phyloP scores from a whole-genome alignment of 2,329 filamentous ascomycete species.

The Kalaharituber pfeilii region DNA sequence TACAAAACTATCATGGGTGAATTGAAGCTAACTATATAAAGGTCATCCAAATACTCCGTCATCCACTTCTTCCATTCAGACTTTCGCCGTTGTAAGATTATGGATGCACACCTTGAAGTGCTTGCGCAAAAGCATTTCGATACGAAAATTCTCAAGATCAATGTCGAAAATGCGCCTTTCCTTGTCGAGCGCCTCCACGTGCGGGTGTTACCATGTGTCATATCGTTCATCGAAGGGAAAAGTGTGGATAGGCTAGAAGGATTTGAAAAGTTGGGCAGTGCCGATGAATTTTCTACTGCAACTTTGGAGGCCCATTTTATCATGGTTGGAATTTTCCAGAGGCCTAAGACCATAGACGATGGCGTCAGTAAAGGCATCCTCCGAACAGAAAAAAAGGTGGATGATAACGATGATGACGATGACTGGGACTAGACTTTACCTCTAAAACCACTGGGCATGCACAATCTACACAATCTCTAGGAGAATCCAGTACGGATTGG shows the following conservation, averaged over 20 bases:
- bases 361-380: conserved; percentile 26
- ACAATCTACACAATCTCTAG: too few relatives aligned
- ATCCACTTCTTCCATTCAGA: conserved; percentile 31
- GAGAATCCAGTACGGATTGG: too few relatives aligned
- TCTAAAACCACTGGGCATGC: not conserved
- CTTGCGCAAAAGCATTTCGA: conserved; percentile 41
- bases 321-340: conserved; percentile 34
- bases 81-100: conserved; percentile 29
- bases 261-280: conserved; percentile 40
- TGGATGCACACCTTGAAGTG: conserved; percentile 29
- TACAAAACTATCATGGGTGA: not conserved
- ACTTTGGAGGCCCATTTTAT: conserved; percentile 38
- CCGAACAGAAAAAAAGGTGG: conserved; percentile 24
- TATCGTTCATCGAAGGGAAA: conserved; percentile 39
- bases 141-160: conserved; percentile 40
- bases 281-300: conserved; percentile 37
- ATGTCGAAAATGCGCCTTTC: conserved; percentile 43
- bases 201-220: conserved; percentile 41
- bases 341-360: conserved; percentile 35
- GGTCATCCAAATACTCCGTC: conserved; percentile 25
- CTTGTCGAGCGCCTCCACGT: conserved; percentile 41
- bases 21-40: conserved; percentile 1
- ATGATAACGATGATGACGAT: conserved; percentile 33
- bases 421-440: conserved; percentile 33
- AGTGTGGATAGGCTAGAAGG: conserved; percentile 40